Evolutionary conservation across 1,139 yeast genomes (phyloP).

Genomic region (Keqinozyma sinolaborantium): DNA sequence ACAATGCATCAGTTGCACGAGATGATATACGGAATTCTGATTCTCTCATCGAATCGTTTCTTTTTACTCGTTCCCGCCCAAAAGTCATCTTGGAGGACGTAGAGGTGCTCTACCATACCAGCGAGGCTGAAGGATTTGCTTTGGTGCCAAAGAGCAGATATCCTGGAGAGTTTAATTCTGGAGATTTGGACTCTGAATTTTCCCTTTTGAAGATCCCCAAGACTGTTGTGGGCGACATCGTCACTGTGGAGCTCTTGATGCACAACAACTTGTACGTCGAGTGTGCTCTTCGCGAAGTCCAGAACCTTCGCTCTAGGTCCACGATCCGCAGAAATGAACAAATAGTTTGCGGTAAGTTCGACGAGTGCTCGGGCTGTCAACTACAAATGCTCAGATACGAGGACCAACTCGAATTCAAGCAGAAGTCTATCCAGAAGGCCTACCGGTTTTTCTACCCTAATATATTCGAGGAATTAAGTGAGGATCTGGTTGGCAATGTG

Average conservation of each 20-base stretch:
- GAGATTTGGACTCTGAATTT: conserved; percentile 12
- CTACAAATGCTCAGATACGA: conserved; percentile 42
- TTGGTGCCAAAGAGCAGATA: conserved; percentile 25
- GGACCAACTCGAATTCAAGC: conserved; percentile 33
- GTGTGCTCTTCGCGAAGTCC: conserved; percentile 19
- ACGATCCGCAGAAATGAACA: conserved; percentile 23
- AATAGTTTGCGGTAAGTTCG: conserved; percentile 66
- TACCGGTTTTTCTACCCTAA: conserved; percentile 32
- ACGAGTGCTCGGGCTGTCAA: conserved; percentile 57
- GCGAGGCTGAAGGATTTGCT: conserved; percentile 40
- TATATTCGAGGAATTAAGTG: conserved; percentile 8
- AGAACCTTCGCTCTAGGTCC: conserved; percentile 8
- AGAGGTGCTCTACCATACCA: conserved; percentile 24
- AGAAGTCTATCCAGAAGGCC: conserved; percentile 28
- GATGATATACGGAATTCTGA: conserved; percentile 20
- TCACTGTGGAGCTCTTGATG: conserved; percentile 22
- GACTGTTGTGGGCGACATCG: conserved; percentile 36
- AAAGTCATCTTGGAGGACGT: conserved; percentile 16
- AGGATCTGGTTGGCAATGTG: conserved; percentile 10
- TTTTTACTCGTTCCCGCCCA: conserved; percentile 21
- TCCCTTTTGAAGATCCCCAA: conserved; percentile 37
- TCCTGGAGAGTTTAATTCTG: conserved; percentile 11
- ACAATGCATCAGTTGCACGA: conserved; percentile 6
- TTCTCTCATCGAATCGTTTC: conserved; percentile 22
- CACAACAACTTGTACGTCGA: conserved; percentile 33